Conservation (phyloP, 768 basidiomycete species). For the Boletus barrowsii region DNA sequence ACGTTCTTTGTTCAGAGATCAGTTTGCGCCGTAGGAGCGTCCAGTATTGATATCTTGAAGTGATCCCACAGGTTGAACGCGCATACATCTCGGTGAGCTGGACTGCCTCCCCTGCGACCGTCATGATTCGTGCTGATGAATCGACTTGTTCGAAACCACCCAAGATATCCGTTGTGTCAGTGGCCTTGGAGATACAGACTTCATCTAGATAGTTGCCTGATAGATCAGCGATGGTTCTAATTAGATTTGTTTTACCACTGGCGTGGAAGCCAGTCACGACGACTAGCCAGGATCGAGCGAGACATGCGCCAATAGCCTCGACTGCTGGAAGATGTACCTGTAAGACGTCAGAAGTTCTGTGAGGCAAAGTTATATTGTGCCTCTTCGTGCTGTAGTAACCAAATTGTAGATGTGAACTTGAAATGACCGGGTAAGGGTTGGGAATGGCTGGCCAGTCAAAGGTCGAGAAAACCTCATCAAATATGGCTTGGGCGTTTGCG, state of each 20-base stretch:
- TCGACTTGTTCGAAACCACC: constrained; percentile 96
- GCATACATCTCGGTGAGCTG: constrained; percentile 36
- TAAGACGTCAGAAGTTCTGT: constrained; percentile 50
- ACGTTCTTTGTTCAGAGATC: constrained; percentile 13
- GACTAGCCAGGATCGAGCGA: constrained; percentile 81
- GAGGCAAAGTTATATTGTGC: constrained; percentile 26
- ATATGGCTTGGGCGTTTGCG: constrained; percentile 45
- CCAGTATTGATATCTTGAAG: constrained; percentile 15
- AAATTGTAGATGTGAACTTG: constrained; percentile 54
- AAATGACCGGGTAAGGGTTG: constrained; percentile 34
- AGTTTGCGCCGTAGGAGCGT: constrained; percentile 16
- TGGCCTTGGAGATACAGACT: constrained; percentile 77
- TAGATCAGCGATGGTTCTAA: constrained; percentile 65
- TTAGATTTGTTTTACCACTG: constrained; percentile 77
- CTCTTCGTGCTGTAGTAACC: constrained; percentile 55
- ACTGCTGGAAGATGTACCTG: constrained; percentile 62
- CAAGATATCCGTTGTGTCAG: constrained; percentile 90
- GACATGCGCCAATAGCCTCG: constrained; percentile 71
- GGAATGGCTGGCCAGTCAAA: constrained; percentile 36
- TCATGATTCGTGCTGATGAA: constrained; percentile 35
- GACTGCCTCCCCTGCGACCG: constrained; percentile 41
- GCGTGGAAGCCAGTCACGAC: constrained; percentile 76
- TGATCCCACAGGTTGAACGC: constrained; percentile 32
- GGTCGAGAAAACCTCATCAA: constrained; percentile 48
- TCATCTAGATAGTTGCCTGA: constrained; percentile 69